These are phyloP conservation scores for Tinospora cordifolia DNA, from an alignment of 164 flowering plant genomes.

Conservation along the genomic window DNA sequence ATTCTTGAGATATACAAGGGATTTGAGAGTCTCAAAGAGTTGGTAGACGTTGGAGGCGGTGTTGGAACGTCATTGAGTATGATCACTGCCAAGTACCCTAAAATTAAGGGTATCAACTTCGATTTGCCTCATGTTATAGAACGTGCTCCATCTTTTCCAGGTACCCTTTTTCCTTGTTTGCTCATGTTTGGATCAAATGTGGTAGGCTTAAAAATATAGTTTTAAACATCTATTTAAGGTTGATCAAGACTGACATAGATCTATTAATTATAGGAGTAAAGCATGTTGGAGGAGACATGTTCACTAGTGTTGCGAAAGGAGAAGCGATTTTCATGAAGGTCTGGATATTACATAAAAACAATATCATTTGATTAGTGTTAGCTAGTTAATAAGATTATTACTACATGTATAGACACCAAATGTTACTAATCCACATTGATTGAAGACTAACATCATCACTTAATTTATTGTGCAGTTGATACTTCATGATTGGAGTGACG, in stretches of 20 bases:
- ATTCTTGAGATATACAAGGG: constrained; percentile 25
- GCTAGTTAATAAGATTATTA: too few relatives aligned
- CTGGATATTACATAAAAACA: not conserved
- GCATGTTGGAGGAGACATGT: constrained; percentile 35
- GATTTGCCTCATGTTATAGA: constrained; percentile 17
- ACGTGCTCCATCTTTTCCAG: constrained; percentile 7
- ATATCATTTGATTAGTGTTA: not conserved
- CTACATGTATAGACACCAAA: not conserved
- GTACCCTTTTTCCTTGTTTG: not conserved
- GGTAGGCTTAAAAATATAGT: too few relatives aligned
- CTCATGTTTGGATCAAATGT: too few relatives aligned
- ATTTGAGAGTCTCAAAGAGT: constrained; percentile 21
- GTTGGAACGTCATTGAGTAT: constrained; percentile 18
- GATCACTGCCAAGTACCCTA: constrained; percentile 21
- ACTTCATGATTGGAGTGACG: constrained; percentile 25
- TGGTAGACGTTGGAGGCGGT: constrained; percentile 33
- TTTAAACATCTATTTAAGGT: too few relatives aligned
- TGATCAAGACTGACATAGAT: too few relatives aligned
- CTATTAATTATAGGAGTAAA: constrained; percentile 13
- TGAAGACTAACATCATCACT: too few relatives aligned
- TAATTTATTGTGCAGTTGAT: constrained; percentile 11
- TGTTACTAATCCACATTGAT: not conserved
- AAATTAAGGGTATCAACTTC: constrained; percentile 24
- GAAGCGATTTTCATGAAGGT: constrained; percentile 41
- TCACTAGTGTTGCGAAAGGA: constrained; percentile 24